Evolutionary conservation across 345 rosid species (phyloP).

Genomic region (Toxicodendron radicans): DNA sequence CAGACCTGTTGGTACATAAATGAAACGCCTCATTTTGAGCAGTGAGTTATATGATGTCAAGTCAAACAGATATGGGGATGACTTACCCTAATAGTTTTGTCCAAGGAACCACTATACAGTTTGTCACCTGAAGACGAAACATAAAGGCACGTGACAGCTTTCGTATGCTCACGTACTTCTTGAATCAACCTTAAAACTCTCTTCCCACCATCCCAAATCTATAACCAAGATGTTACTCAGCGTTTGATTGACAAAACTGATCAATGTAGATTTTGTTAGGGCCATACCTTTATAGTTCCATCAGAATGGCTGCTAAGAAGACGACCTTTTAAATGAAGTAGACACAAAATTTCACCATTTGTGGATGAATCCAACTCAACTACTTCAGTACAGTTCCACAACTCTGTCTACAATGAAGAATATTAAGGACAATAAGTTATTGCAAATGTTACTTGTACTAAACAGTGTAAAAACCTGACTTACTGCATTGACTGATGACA

Average conservation of each 20-base stretch:
- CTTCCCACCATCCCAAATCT: slow-evolving; percentile 65
- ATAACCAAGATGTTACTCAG: background rate
- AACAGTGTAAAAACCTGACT: slow-evolving; percentile 26
- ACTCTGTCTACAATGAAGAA: slow-evolving; percentile 41
- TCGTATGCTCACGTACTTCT: slow-evolving; percentile 57
- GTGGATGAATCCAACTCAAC: slow-evolving; percentile 38
- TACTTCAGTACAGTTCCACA: slow-evolving; percentile 54
- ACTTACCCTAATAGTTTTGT: slow-evolving; percentile 64
- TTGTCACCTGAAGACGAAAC: slow-evolving; percentile 50
- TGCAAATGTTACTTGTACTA: background rate
- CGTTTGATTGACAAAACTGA: background rate
- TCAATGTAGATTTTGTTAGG: background rate
- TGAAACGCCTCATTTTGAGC: no score
- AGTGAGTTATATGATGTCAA: slow-evolving; percentile 15
- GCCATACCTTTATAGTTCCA: slow-evolving; percentile 63
- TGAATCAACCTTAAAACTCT: slow-evolving; percentile 43
- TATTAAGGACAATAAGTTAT: background rate
- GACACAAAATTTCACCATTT: slow-evolving; percentile 59
- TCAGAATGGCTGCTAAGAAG: slow-evolving; percentile 66
- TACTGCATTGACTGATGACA: slow-evolving; percentile 59
- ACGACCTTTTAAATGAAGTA: slow-evolving; percentile 44
- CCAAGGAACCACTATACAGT: slow-evolving; percentile 64
- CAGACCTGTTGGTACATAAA: slow-evolving; percentile 40
- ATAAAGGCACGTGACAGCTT: slow-evolving; percentile 58
- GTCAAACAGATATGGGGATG: background rate